Evolutionary conservation across 1,284 basidiomycete genomes (phyloP).

Genomic region (Xerocomus amazonicus): DNA sequence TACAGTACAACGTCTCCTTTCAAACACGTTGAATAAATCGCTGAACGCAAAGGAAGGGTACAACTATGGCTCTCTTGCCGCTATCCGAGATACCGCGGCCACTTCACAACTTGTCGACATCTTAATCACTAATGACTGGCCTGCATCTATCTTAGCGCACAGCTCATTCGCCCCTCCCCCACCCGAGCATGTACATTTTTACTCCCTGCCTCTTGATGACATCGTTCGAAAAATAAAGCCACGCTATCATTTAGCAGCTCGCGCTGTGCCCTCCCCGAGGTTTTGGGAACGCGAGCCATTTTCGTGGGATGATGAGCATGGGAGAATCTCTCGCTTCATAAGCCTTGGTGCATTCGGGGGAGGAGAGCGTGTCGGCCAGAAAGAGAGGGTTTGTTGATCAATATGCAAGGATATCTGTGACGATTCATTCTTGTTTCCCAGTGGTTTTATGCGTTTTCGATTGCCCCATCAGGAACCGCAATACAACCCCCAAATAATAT

Average conservation of each 20-base stretch:
- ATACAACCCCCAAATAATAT: conserved; percentile 56
- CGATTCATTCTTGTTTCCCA: conserved; percentile 28
- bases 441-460: conserved; percentile 80
- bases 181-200: conserved; percentile 41
- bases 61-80: conserved; percentile 63
- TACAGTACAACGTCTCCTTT: conserved; percentile 68
- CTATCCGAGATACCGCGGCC: conserved; percentile 57
- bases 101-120: conserved; percentile 75
- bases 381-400: conserved; percentile 67
- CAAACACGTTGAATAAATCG: conserved; percentile 57
- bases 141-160: conserved; percentile 63
- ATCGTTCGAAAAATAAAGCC: conserved; percentile 64
- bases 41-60: conserved; percentile 32
- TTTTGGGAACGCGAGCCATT: conserved; percentile 96
- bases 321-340: conserved; percentile 73
- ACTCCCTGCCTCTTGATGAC: conserved; percentile 64
- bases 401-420: not conserved
- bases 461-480: conserved; percentile 42
- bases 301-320: conserved; percentile 71
- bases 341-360: conserved; percentile 85
- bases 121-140: conserved; percentile 78
- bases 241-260: conserved; percentile 74
- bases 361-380: conserved; percentile 53
- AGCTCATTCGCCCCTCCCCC: conserved; percentile 52
- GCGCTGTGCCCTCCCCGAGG: conserved; percentile 50